Percentiles rank a stretch among this genome's conserved stretches.
phyloP scores from a whole-genome alignment of 306 rosid species.

The Cucumis cinereus region DNA sequence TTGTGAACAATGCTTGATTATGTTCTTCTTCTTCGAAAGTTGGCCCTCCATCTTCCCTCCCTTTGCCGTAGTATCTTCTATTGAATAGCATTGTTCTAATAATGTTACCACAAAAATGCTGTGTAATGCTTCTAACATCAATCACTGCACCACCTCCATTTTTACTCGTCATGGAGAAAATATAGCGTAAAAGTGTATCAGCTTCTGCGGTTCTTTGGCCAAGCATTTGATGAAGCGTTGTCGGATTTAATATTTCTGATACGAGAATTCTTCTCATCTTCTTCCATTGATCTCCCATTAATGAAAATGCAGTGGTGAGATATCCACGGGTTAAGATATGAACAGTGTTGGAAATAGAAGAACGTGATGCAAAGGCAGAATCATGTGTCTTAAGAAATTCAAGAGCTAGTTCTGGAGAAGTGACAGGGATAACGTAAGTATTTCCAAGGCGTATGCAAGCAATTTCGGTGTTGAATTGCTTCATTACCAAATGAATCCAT shows the following conservation, averaged over 20 bases:
- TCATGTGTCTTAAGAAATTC: background rate
- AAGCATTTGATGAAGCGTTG: background rate
- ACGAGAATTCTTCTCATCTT: background rate
- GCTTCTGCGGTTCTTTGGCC: background rate
- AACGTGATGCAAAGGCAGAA: background rate
- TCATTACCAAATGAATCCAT: background rate
- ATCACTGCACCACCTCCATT: background rate
- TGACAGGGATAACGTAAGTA: background rate
- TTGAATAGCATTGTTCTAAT: background rate
- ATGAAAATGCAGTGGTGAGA: background rate
- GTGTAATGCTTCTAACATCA: background rate
- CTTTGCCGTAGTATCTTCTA: background rate
- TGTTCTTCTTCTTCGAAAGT: background rate
- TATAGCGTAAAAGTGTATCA: background rate
- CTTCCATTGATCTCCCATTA: background rate
- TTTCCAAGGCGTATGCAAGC: background rate
- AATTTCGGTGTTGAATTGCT: background rate
- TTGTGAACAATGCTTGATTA: background rate
- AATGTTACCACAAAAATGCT: background rate
- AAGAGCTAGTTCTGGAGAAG: background rate
- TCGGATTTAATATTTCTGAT: background rate
- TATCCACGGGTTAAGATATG: background rate
- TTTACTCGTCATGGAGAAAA: background rate
- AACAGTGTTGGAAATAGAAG: background rate
- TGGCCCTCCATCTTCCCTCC: slow-evolving; percentile 1